Evolutionary conservation across 805 yeast species (phyloP), one percentile per base, ranked within the genome.

Genomic region (Ogataea pignaliae): DNA sequence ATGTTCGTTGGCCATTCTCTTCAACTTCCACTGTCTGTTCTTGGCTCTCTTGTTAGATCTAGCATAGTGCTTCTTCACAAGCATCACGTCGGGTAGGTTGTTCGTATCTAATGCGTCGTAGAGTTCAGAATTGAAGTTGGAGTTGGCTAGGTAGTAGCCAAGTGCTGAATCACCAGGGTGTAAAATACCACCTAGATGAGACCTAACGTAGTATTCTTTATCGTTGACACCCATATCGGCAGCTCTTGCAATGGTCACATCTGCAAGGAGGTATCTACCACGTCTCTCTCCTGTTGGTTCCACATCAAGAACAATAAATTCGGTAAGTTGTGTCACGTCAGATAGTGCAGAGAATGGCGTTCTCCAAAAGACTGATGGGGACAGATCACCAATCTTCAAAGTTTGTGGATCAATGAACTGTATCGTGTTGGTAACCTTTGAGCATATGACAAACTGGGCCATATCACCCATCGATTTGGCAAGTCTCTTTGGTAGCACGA

Each of bases 1-100:
- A 70, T 90, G 95, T 69, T 93, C 98, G 61, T 76, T 86, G 33
- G 98, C 98, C 97, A 91, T 90, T 76, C 98, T 85, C 82, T 87
- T 86, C 68, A 91, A 80, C 69, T 85, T 88, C 95, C 96, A 88
- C 66, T 74, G 73, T 76, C 91, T 82, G 74, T 82, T 78, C 78
- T 83, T 84, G 53, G 78, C 69, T 71, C 80, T 84, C 70, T 78
- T 79, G 38, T 80, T 73, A 71, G 83, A 85, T 73, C 96, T 83
- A 37, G 82, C 75, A 71, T 89, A 91, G 66, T 78, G 78, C 63
- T 89, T 90, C 88, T 89, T 88, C 45, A 91, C 95, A 50, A 90
- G 65, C 2, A 88, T 76, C 40, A 90, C 96, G 56, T 90, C 97
- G 15, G 96, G 93, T 17, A 82, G 67, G 51, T 82, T 81, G 46